phyloP scores from a whole-genome alignment of 192 early-diverging fungal species.

The Mortierella claussenii region DNA sequence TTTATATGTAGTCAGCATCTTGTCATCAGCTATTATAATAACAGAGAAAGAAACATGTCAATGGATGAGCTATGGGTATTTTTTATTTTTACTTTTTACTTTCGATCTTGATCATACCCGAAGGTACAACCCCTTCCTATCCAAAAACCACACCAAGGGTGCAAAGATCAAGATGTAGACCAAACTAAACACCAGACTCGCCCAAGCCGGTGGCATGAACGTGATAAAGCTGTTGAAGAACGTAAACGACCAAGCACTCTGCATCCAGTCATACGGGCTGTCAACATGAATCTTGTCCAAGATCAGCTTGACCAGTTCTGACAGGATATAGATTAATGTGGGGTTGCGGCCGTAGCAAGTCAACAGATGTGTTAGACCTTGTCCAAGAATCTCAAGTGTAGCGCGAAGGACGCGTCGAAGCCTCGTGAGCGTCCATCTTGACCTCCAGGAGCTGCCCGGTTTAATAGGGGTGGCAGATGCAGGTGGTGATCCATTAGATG shows the following conservation, averaged over 20 bases:
- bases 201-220: constrained; percentile 18
- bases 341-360: constrained; percentile 61
- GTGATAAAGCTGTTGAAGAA: constrained; percentile 38
- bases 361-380: constrained; percentile 13
- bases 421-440: too few species aligned
- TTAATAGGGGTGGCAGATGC: too few species aligned
- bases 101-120: too few species aligned
- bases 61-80: too few species aligned
- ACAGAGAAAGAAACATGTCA: too few species aligned
- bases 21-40: too few species aligned
- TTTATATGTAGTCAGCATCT: too few species aligned
- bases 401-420: too few species aligned
- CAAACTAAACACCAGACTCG: constrained; percentile 26
- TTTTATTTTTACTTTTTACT: too few species aligned
- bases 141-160: constrained; percentile 19
- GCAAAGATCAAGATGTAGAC: constrained; percentile 34
- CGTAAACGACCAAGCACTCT: constrained; percentile 11
- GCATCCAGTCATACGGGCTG: constrained; percentile 6
- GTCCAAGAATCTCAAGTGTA: not conserved
- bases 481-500: too few species aligned
- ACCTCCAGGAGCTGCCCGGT: too few species aligned
- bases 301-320: constrained; percentile 39
- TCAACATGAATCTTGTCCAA: constrained; percentile 23
- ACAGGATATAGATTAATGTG: constrained; percentile 55
- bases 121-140: constrained; percentile 8